Base-by-base conservation (phyloP, 768 basidiomycete species). In the Trametes cinnabarina region DNA sequence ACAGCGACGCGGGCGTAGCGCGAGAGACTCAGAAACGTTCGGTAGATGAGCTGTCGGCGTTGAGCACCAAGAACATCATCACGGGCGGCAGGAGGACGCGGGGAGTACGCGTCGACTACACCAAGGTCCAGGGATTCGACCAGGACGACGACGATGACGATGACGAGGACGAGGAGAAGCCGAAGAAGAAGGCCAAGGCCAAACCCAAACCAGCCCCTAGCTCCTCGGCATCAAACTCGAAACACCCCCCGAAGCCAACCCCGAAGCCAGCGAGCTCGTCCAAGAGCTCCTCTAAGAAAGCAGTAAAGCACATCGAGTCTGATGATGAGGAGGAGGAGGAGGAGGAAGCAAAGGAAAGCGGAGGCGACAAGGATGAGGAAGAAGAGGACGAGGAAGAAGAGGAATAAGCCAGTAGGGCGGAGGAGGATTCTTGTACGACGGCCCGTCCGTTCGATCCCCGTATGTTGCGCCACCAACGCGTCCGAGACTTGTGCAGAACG, bases 61-160 rank as follows among this genome's bases (percentile, higher is more conserved):
- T 91, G 52, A 81, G 91, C 70, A 82, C 84, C 3, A 63, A 70
- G 9, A 83, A 71, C 26, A 91, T 92, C 63, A 51, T 82, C 14
- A 64, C 77, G 4, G 69, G 71, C 49, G 70, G 77, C 23, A 80
- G 87, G 47, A 85, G 90, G 63, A 90, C 90, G 40, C 88, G 90
- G 37, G 88, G 88, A 30, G 72, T 78, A 39, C 83, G 77, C 62
- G 82, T 93, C 62, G 88, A 93, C 73, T 93, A 93, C 68, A 83
- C 83, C 43, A 68, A 74, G 49, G 71, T 69, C 14, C 30, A 63
- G 22, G 66, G 65, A 15, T 59, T 63, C 50, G 52, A 60, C 28
- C 37, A 66, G 19, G 58, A 58, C 3, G 64, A 56, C 20, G 69
- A 68, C 30, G 69, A 65, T 20, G 68, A 71, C 1, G 69, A 71